Percentiles rank a stretch among this genome's conserved stretches.
These are phyloP conservation scores for Myxozyma vanderwaltii DNA, from an alignment of 805 yeast species.

Conservation along the genomic window DNA sequence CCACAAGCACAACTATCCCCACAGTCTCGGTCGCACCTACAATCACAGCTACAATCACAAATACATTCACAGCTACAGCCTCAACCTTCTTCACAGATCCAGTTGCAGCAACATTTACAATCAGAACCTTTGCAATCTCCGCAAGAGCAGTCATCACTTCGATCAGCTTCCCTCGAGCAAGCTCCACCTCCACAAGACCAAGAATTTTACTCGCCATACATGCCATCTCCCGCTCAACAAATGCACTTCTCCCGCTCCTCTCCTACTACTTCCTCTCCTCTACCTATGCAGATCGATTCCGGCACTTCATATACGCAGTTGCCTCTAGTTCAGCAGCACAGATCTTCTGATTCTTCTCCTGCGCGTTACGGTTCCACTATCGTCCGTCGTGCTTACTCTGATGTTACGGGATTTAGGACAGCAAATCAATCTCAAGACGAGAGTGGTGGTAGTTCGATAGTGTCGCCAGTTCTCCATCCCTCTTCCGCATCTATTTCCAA, in stretches of 20 bases:
- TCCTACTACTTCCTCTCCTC: constrained; percentile 1
- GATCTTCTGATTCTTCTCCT: not conserved
- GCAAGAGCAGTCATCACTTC: not conserved
- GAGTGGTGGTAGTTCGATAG: too few species aligned
- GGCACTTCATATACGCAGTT: too few species aligned
- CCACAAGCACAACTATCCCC: constrained; percentile 10
- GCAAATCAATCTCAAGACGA: not conserved
- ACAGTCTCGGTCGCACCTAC: constrained; percentile 6
- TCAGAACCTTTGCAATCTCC: too few species aligned
- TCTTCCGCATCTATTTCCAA: not conserved
- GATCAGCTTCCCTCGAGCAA: not conserved
- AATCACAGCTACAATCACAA: constrained; percentile 4
- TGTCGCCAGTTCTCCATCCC: not conserved
- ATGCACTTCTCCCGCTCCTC: not conserved
- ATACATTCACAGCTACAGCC: not conserved
- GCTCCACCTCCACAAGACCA: constrained; percentile 39
- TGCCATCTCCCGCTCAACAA: not conserved
- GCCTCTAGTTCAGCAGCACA: not conserved
- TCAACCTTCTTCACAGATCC: not conserved
- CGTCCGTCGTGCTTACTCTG: constrained; percentile 16
- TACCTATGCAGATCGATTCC: too few species aligned
- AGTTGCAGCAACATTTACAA: too few species aligned
- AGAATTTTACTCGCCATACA: constrained; percentile 39
- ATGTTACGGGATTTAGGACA: constrained; percentile 10
- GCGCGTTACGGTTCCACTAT: not conserved